Base-by-base conservation (phyloP, 805 yeast species). In the Ogataea polymorpha region DNA sequence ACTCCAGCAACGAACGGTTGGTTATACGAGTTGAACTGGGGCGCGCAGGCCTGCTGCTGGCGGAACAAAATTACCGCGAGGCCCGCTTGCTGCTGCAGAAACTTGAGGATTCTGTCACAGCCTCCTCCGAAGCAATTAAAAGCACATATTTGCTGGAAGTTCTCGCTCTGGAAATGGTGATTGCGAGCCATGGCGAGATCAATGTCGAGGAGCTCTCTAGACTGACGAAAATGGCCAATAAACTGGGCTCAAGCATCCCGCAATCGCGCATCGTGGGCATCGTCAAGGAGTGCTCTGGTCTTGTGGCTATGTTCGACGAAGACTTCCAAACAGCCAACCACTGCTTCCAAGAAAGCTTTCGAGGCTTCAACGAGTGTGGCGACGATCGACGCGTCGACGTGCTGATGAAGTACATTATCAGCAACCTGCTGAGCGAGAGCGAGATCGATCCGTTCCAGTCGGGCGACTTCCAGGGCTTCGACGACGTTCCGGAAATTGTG, bases 221-320 rank as follows among this genome's bases (percentile, higher is more conserved):
- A 35, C 64, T 80, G 15, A 77, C 82, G 48, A 61, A 67, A 20
- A 65, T 75, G 45, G 68, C 82, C 0, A 48, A 65, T n/a, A 48
- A 59, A 5, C 65, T 80, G 15, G 72, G 75, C 6, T 67, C 80
- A 0, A 84, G 86, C 2, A 80, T 84, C 2, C 84, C 89, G 1
- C 95, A 87, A 54, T 89, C 95, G 1, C 68, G 74, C 35, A 79
- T 83, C 20, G 67, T 80, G 59, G 96, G 91, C 1, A 74, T 82
- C n/a, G 74, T 86, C 18, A 72, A 78, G 46, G 91, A 86, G 57
- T 80, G 87, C 49, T 86, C 88, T 0, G 95, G 89, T 2, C 73
- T 78, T 39, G 70, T 86, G 48, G 72, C 75, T 36, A 79, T 85
- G 71, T 68, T 74, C 45, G 72, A 75, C 35, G 74, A 72, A 11